Evolutionary conservation across 1,284 basidiomycete species (phyloP).

Genomic region (Pterulicium gracile): DNA sequence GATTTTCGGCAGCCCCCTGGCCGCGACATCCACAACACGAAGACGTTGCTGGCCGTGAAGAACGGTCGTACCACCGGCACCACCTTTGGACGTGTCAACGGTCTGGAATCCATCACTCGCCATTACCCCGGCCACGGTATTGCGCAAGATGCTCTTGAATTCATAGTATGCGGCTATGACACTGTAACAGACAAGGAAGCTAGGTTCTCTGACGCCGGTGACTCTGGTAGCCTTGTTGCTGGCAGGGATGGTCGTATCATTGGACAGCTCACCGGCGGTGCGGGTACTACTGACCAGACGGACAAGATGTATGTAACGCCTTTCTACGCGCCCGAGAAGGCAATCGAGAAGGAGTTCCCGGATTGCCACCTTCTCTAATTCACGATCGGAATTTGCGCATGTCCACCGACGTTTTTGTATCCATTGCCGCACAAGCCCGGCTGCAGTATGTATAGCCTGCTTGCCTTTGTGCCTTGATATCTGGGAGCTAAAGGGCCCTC

Average conservation of each 20-base stretch:
- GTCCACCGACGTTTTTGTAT: too few relatives aligned
- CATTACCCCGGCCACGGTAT: not conserved
- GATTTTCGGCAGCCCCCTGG: not conserved
- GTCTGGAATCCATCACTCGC: not conserved
- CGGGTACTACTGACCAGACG: constrained; percentile 12
- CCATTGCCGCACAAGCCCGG: too few relatives aligned
- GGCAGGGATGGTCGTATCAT: constrained; percentile 18
- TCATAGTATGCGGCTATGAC: not conserved
- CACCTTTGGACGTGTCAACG: constrained; percentile 2
- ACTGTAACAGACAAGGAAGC: not conserved
- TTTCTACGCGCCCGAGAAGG: constrained; percentile 12
- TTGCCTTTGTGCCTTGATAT: too few relatives aligned
- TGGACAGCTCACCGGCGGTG: constrained; percentile 22
- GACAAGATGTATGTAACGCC: constrained; percentile 24
- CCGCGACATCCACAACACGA: not conserved
- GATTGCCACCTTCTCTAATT: constrained; percentile 6
- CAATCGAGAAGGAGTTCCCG: constrained; percentile 14
- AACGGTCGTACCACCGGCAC: not conserved
- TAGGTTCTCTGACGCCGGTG: constrained; percentile 20
- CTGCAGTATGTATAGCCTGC: too few relatives aligned
- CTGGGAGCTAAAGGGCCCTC: too few relatives aligned
- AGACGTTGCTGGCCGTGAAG: not conserved
- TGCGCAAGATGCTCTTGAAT: not conserved
- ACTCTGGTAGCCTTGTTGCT: constrained; percentile 23
- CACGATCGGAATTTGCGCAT: too few relatives aligned